Conservation (phyloP, 306 rosid genomes). For the Pueraria montana region DNA sequence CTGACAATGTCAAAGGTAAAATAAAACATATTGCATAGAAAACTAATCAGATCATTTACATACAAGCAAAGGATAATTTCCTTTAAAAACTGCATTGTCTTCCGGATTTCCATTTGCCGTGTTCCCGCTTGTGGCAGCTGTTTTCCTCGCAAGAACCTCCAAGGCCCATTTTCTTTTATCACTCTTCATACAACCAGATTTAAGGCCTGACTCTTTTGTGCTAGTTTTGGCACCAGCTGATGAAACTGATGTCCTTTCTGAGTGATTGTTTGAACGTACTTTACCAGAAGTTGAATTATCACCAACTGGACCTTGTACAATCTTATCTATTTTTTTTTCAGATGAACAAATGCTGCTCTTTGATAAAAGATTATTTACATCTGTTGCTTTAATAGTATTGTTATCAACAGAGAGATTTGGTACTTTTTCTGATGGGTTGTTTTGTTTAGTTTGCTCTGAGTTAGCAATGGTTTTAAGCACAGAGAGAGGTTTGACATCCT, state of each 20-base stretch:
- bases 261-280: constrained; percentile 51
- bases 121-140: constrained; percentile 63
- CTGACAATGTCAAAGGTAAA: constrained; percentile 35
- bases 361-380: constrained; percentile 52
- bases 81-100: constrained; percentile 69
- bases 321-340: constrained; percentile 57
- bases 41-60: constrained; percentile 53
- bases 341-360: constrained; percentile 55
- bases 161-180: constrained; percentile 98
- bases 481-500: constrained; percentile 83
- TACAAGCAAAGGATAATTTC: constrained; percentile 91
- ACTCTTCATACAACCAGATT: constrained; percentile 61
- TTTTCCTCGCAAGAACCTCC: constrained; percentile 90
- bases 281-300: constrained; percentile 59
- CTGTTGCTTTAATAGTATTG: constrained; percentile 52
- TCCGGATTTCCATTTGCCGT: constrained; percentile 63
- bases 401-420: constrained; percentile 52
- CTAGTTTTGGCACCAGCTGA: constrained; percentile 61
- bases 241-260: constrained; percentile 56
- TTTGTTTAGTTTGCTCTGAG: constrained; percentile 64
- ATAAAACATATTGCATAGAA: constrained; percentile 39
- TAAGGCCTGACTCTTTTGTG: constrained; percentile 55
- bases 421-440: constrained; percentile 50
- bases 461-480: constrained; percentile 62
- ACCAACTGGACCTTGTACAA: constrained; percentile 51